These are phyloP conservation scores for Ophiorrhiza pumila DNA, from an alignment of 257 asterid genomes.

Conservation along the genomic window DNA sequence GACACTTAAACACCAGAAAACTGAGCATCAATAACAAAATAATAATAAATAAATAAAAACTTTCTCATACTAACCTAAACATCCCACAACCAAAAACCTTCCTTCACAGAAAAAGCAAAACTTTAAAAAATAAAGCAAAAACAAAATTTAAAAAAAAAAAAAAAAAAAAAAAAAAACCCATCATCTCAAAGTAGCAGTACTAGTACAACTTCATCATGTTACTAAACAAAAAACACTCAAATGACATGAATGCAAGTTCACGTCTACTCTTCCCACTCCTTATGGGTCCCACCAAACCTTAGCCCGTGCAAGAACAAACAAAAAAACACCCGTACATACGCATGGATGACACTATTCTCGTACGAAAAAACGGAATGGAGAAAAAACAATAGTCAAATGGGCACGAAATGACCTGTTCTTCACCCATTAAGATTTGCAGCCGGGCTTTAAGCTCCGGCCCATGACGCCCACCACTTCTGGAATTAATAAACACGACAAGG, in stretches of 20 bases:
- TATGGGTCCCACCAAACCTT: constrained; percentile 1
- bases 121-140: neutral
- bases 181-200: too few relatives aligned
- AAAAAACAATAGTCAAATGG: neutral
- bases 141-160: neutral
- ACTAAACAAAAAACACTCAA: neutral
- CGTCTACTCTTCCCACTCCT: neutral
- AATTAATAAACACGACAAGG: constrained; percentile 73
- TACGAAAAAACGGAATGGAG: neutral
- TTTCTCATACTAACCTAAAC: neutral
- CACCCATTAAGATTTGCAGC: constrained; percentile 79
- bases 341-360: neutral
- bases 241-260: constrained; percentile 4
- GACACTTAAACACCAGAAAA: neutral
- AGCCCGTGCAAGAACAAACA: neutral
- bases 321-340: neutral
- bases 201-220: too few relatives aligned
- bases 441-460: constrained; percentile 87
- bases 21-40: neutral
- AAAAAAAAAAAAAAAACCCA: neutral
- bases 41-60: neutral
- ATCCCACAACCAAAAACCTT: neutral
- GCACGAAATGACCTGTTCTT: constrained; percentile 67
- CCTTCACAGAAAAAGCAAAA: neutral
- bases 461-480: constrained; percentile 91